Conservation (phyloP, 2,329 filamentous ascomycete genomes). For the Verticillium tricorpus region DNA sequence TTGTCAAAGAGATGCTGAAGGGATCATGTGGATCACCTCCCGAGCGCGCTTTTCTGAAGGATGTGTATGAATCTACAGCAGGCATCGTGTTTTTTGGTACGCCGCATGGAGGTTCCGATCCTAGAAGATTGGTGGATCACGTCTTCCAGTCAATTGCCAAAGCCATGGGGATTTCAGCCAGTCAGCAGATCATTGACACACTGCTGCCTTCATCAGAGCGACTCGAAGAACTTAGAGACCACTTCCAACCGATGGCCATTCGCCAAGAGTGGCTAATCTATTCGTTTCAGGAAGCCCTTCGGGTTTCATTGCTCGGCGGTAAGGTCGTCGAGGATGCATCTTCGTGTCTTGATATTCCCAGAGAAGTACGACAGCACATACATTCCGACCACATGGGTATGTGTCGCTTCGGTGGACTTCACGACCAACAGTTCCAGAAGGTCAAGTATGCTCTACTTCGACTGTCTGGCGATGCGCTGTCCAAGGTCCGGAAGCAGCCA, state of each 20-base stretch:
- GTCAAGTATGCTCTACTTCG: slow-evolving; percentile 10
- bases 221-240: slow-evolving; percentile 23
- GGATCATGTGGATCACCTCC: slow-evolving; percentile 7
- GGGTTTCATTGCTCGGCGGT: slow-evolving; percentile 1
- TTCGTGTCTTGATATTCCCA: slow-evolving; percentile 24
- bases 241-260: slow-evolving; percentile 22
- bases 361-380: slow-evolving; percentile 29
- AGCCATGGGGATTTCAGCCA: slow-evolving; percentile 17
- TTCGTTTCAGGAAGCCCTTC: slow-evolving; percentile 28
- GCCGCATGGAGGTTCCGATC: slow-evolving; percentile 23
- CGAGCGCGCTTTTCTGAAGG: slow-evolving; percentile 4
- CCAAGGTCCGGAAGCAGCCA: background rate
- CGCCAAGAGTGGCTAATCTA: slow-evolving; percentile 25
- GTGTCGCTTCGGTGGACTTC: slow-evolving; percentile 23
- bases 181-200: slow-evolving; percentile 26
- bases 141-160: slow-evolving; percentile 11
- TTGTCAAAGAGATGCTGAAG: slow-evolving; percentile 22
- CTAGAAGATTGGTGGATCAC: slow-evolving; percentile 16
- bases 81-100: slow-evolving; percentile 30
- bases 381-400: slow-evolving; percentile 27
- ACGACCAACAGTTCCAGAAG: slow-evolving; percentile 26
- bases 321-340: slow-evolving; percentile 31
- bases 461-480: background rate
- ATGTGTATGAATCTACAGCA: slow-evolving; percentile 16
- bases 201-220: slow-evolving; percentile 27